Percentiles rank a stretch among this genome's conserved stretches.
These are phyloP conservation scores for Umbelopsis sp. DNA, from an alignment of 371 early-diverging fungal genomes.

Conservation along the genomic window DNA sequence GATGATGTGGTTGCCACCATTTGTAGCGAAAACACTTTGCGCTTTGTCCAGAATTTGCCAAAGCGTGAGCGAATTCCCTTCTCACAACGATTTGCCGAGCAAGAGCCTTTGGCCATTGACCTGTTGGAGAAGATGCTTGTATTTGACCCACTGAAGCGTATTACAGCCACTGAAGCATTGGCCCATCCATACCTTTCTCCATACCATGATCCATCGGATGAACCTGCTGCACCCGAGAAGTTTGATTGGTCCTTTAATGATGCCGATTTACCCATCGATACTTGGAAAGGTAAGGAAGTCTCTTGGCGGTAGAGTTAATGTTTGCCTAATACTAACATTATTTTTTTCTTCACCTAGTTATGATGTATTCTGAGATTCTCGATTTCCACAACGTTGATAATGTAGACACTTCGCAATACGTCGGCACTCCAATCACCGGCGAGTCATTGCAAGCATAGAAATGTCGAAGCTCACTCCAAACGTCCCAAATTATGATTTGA, in stretches of 20 bases:
- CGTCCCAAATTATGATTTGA: not conserved
- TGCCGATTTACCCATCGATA: conserved; percentile 84
- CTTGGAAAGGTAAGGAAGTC: conserved; percentile 74
- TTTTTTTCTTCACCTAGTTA: conserved; percentile 35
- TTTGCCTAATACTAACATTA: not conserved
- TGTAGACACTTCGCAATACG: conserved; percentile 44
- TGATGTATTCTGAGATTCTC: conserved; percentile 74
- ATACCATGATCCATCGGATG: conserved; percentile 95
- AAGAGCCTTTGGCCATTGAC: conserved; percentile 76
- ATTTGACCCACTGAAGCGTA: conserved; percentile 92
- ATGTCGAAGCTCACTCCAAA: not conserved
- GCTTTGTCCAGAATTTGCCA: conserved; percentile 89
- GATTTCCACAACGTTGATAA: conserved; percentile 68
- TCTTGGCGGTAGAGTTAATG: too few relatives aligned
- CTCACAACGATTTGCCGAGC: conserved; percentile 54
- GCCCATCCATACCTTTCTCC: conserved; percentile 86
- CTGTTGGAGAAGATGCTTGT: conserved; percentile 89
- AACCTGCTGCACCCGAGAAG: conserved; percentile 76
- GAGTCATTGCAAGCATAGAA: conserved; percentile 16
- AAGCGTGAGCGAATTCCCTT: conserved; percentile 82
- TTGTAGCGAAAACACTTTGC: conserved; percentile 90
- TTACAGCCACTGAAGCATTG: conserved; percentile 88
- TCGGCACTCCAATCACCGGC: conserved; percentile 51
- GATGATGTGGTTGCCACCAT: conserved; percentile 93
- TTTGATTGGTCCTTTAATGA: conserved; percentile 97